phyloP scores from a whole-genome alignment of 1,139 yeast species.

The Sugiyamaella paludigena region DNA sequence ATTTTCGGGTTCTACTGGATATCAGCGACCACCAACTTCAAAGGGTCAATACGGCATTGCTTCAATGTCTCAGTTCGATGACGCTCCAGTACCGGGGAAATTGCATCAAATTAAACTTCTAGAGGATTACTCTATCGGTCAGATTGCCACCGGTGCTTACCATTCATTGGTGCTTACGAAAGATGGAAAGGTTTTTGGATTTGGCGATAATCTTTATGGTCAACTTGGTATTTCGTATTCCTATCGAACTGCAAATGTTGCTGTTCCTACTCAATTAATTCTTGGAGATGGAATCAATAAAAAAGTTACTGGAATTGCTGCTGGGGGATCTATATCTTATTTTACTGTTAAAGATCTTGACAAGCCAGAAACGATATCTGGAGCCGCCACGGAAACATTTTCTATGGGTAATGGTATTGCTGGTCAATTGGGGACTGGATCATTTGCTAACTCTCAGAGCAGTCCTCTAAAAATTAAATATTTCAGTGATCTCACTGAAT shows the following conservation, averaged over 20 bases:
- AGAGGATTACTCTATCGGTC: constrained; percentile 40
- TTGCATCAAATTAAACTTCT: constrained; percentile 38
- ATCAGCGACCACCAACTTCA: constrained; percentile 40
- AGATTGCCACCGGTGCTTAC: constrained; percentile 69
- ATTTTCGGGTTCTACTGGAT: constrained; percentile 59
- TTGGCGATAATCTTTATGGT: constrained; percentile 83
- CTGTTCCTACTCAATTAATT: constrained; percentile 56
- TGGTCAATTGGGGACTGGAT: constrained; percentile 86
- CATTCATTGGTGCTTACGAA: constrained; percentile 69
- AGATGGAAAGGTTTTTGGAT: constrained; percentile 66
- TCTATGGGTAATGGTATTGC: constrained; percentile 81
- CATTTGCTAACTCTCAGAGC: constrained; percentile 69
- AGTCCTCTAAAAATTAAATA: constrained; percentile 60
- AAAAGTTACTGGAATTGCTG: constrained; percentile 43
- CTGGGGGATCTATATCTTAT: constrained; percentile 69
- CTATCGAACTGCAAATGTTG: constrained; percentile 61
- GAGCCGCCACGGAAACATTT: constrained; percentile 22
- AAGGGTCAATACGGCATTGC: constrained; percentile 86
- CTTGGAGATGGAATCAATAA: constrained; percentile 11
- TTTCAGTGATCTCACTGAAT: constrained; percentile 44
- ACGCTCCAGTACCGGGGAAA: constrained; percentile 46
- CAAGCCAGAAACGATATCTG: constrained; percentile 25
- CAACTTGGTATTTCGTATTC: constrained; percentile 75
- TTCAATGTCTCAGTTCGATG: constrained; percentile 58
- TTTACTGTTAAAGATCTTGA: constrained; percentile 27